Conservation (phyloP, 2,329 filamentous ascomycete species). For the Diaporthe helianthi region DNA sequence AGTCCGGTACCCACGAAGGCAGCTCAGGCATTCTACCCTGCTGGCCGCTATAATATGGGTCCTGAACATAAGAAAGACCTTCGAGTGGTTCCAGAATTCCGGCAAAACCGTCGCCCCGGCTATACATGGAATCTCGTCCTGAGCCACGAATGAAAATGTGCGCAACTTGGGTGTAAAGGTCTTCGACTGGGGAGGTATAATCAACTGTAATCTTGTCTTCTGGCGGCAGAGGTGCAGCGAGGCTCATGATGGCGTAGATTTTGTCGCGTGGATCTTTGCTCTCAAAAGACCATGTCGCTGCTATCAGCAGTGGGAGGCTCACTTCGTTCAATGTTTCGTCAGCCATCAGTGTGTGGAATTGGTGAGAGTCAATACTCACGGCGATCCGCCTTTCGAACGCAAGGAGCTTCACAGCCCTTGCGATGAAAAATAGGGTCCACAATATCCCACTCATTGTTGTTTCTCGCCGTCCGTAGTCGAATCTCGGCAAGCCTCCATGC, state of each 20-base stretch:
- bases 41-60: constrained; percentile 22
- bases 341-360: not conserved
- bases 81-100: constrained; percentile 24
- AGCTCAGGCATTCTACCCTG: constrained; percentile 24
- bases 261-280: constrained; percentile 28
- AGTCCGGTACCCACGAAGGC: constrained; percentile 18
- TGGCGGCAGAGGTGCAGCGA: constrained; percentile 18
- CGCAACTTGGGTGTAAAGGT: constrained; percentile 16
- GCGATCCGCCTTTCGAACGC: not conserved
- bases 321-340: not conserved
- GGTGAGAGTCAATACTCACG: not conserved
- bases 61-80: constrained; percentile 24
- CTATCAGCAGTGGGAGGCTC: constrained; percentile 17
- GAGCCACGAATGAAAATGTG: constrained; percentile 22
- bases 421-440: constrained; percentile 8
- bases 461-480: constrained; percentile 5
- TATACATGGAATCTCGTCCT: constrained; percentile 5
- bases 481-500: constrained; percentile 28
- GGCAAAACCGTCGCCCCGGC: not conserved
- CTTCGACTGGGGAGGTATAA: constrained; percentile 12
- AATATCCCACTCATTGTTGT: constrained; percentile 14
- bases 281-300: constrained; percentile 29
- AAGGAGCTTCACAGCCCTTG: constrained; percentile 3
- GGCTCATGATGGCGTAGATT: constrained; percentile 26
- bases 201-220: constrained; percentile 22